Conservation (phyloP, 768 basidiomycete genomes). For the Podaxis sp. region DNA sequence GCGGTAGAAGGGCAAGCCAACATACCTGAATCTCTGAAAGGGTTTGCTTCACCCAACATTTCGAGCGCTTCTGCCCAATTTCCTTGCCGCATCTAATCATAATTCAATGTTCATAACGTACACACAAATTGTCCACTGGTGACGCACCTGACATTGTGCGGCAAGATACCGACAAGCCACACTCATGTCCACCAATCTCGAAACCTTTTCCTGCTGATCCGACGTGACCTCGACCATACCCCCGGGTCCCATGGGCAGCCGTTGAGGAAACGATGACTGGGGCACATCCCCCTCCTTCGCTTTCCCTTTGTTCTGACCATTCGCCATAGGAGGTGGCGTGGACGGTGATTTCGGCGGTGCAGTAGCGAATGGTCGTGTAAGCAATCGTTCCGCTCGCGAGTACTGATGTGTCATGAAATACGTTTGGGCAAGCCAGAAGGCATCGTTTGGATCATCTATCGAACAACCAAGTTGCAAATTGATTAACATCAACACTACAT, state of each 20-base stretch:
- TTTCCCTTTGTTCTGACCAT: constrained; percentile 60
- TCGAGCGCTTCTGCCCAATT: constrained; percentile 92
- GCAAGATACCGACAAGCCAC: constrained; percentile 95
- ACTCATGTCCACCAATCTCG: constrained; percentile 89
- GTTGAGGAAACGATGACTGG: constrained; percentile 18
- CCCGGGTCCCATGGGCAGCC: constrained; percentile 70
- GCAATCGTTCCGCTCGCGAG: constrained; percentile 87
- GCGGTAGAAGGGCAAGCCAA: neutral
- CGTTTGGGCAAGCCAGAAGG: constrained; percentile 98
- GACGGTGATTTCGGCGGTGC: constrained; percentile 41
- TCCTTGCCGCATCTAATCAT: constrained; percentile 70
- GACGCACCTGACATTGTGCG: constrained; percentile 84
- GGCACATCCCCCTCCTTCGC: constrained; percentile 49
- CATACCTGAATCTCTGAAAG: constrained; percentile 72
- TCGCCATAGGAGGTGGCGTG: constrained; percentile 34
- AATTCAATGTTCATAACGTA: constrained; percentile 16
- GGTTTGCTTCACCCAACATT: constrained; percentile 91
- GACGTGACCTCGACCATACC: constrained; percentile 71
- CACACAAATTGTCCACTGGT: constrained; percentile 1
- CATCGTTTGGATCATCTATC: constrained; percentile 92
- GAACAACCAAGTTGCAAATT: neutral
- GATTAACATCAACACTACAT: neutral
- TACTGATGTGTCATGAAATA: constrained; percentile 97
- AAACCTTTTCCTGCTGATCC: constrained; percentile 62
- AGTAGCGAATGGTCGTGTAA: constrained; percentile 82